Percentiles rank a stretch among this genome's conserved stretches.
phyloP scores from a whole-genome alignment of 345 rosid species.

The Kernera saxatilis region DNA sequence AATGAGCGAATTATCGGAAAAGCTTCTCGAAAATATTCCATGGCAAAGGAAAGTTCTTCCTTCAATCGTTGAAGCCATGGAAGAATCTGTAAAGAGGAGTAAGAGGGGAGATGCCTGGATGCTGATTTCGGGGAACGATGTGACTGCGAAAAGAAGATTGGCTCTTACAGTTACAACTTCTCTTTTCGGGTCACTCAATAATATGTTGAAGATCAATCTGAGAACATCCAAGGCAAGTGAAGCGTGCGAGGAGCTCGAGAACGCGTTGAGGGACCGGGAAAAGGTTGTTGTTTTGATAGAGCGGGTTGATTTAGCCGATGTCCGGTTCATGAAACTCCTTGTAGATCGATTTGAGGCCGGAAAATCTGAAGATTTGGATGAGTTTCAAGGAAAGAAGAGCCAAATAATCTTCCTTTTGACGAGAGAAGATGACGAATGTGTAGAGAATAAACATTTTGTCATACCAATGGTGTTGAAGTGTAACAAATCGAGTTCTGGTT shows the following conservation, averaged over 20 bases:
- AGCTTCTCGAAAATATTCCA: slow-evolving; percentile 59
- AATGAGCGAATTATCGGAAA: slow-evolving; percentile 25
- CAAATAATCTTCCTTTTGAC: slow-evolving; percentile 54
- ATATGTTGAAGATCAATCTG: slow-evolving; percentile 41
- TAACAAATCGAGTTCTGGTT: slow-evolving; percentile 23
- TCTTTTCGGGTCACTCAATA: slow-evolving; percentile 47
- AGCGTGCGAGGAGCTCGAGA: slow-evolving; percentile 31
- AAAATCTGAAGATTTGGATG: slow-evolving; percentile 28
- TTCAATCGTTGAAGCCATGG: slow-evolving; percentile 46
- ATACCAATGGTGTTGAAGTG: slow-evolving; percentile 57
- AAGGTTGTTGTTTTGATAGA: slow-evolving; percentile 54
- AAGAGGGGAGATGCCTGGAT: slow-evolving; percentile 46
- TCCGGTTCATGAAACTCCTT: slow-evolving; percentile 42
- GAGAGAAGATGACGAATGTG: slow-evolving; percentile 33
- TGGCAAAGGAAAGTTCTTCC: slow-evolving; percentile 64
- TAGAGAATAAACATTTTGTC: slow-evolving; percentile 30
- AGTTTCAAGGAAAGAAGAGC: slow-evolving; percentile 16
- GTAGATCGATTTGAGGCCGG: slow-evolving; percentile 41
- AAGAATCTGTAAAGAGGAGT: slow-evolving; percentile 25
- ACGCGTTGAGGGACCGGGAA: slow-evolving; percentile 29
- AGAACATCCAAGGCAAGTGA: slow-evolving; percentile 23
- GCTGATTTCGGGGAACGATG: slow-evolving; percentile 65
- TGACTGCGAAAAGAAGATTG: slow-evolving; percentile 63
- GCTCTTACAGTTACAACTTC: slow-evolving; percentile 56
- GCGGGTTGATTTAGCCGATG: slow-evolving; percentile 55